phyloP scores from a whole-genome alignment of 305 asterid genomes.

The Rubia tinctorum region DNA sequence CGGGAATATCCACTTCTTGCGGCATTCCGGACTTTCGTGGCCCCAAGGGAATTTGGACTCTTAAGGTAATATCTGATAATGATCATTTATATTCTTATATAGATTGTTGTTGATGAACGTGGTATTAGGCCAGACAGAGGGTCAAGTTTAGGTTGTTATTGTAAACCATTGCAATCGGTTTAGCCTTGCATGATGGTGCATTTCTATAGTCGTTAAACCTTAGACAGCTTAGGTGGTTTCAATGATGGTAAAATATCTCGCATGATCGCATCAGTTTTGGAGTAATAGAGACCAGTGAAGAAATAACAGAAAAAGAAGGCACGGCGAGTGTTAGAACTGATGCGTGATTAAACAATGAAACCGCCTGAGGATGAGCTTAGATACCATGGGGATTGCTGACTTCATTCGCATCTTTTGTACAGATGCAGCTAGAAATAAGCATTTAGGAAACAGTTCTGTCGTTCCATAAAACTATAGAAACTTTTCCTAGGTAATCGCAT shows the following conservation, averaged over 20 bases:
- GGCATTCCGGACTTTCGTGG: conserved; percentile 99
- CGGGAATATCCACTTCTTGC: conserved; percentile 94
- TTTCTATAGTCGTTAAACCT: too few species aligned
- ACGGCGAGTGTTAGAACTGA: neutral
- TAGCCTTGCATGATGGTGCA: neutral
- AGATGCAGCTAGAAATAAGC: neutral
- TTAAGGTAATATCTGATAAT: conserved; percentile 49
- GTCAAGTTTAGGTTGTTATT: neutral
- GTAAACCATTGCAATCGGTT: neutral
- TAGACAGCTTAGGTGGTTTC: neutral
- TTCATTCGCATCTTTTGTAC: neutral
- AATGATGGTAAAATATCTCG: neutral
- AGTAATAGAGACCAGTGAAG: neutral
- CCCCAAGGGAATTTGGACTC: conserved; percentile 98
- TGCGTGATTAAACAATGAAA: neutral
- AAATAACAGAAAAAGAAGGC: neutral
- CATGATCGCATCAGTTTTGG: neutral
- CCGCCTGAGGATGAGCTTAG: neutral
- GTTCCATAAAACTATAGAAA: too few species aligned
- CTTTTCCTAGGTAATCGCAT: too few species aligned
- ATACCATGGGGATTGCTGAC: neutral
- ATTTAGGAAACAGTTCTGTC: too few species aligned
- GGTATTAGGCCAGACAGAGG: neutral
- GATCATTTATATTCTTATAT: neutral
- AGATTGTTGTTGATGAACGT: neutral